Evolutionary conservation across 2,329 filamentous ascomycete genomes (phyloP).

Genomic region (Penicillium sp.): DNA sequence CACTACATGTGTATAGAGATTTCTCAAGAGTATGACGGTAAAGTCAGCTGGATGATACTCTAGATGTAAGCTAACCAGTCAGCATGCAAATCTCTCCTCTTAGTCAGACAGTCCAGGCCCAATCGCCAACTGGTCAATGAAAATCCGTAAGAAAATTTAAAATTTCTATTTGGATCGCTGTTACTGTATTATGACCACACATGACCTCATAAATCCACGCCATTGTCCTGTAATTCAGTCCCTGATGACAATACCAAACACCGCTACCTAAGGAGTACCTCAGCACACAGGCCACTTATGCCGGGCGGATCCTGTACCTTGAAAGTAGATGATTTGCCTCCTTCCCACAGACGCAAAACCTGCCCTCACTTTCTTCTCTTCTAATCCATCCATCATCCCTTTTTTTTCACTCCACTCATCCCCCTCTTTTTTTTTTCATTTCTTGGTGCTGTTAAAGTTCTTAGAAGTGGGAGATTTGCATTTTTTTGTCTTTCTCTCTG

Average conservation of each 20-base stretch:
- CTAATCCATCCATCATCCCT: conserved; percentile 18
- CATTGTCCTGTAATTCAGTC: not conserved
- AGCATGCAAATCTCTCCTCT: conserved; percentile 2
- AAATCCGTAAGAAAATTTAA: conserved; percentile 13
- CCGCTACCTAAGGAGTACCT: not conserved
- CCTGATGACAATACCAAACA: not conserved
- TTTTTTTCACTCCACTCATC: conserved; percentile 27
- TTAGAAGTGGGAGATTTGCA: conserved; percentile 33
- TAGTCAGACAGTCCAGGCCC: conserved; percentile 12
- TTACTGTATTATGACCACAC: not conserved
- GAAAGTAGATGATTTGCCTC: conserved; percentile 29
- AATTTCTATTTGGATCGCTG: not conserved
- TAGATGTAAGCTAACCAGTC: not conserved
- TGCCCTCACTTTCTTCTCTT: conserved; percentile 19
- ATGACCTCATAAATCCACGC: not conserved
- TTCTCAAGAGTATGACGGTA: not conserved
- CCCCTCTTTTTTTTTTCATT: conserved; percentile 29
- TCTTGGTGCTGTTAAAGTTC: conserved; percentile 31
- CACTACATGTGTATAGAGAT: not conserved
- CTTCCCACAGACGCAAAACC: conserved; percentile 25
- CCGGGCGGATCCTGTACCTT: conserved; percentile 7
- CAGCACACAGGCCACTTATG: conserved; percentile 6
- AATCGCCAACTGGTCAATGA: conserved; percentile 15
- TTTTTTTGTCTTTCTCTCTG: conserved; percentile 23
- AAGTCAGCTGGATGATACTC: not conserved